Percentiles rank a stretch among this genome's conserved stretches.
Evolutionary conservation across 2,329 filamentous ascomycete species (phyloP).

Genomic region (Xylogone sp.): DNA sequence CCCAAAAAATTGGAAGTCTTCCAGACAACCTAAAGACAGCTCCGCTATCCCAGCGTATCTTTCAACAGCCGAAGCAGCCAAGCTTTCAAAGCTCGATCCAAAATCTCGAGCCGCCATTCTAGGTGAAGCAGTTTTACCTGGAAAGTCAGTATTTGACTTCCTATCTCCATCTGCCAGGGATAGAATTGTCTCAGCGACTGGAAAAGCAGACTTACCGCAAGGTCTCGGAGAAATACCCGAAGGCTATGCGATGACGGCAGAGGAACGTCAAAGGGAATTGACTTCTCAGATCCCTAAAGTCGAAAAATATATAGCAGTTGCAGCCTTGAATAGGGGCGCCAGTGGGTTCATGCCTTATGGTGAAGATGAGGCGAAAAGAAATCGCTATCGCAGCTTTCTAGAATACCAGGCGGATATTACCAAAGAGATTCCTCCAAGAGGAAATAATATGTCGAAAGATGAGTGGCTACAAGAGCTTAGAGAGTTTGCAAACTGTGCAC

Average conservation of each 20-base stretch:
- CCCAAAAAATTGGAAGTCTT: conserved; percentile 70
- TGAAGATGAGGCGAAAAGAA: conserved; percentile 74
- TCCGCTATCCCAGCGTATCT: conserved; percentile 41
- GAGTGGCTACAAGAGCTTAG: conserved; percentile 77
- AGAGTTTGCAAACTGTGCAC: conserved; percentile 68
- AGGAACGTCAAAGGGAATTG: conserved; percentile 56
- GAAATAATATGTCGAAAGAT: conserved; percentile 47
- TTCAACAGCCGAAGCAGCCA: conserved; percentile 75
- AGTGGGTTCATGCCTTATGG: conserved; percentile 77
- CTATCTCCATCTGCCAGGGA: conserved; percentile 75
- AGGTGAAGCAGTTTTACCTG: conserved; percentile 76
- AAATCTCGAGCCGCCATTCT: conserved; percentile 73
- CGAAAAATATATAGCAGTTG: conserved; percentile 63
- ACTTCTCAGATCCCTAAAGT: conserved; percentile 58
- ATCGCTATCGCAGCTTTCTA: conserved; percentile 78
- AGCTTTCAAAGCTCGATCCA: conserved; percentile 70
- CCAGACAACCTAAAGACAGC: conserved; percentile 39
- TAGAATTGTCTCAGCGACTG: conserved; percentile 70
- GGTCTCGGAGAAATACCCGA: conserved; percentile 71
- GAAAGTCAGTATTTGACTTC: conserved; percentile 95
- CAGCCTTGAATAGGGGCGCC: conserved; percentile 62
- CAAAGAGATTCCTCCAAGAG: conserved; percentile 50
- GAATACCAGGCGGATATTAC: conserved; percentile 67
- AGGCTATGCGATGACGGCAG: conserved; percentile 59
- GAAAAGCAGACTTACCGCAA: conserved; percentile 71